Evolutionary conservation across 495 filamentous ascomycete species (phyloP).

Genomic region (Penicillium taxi): DNA sequence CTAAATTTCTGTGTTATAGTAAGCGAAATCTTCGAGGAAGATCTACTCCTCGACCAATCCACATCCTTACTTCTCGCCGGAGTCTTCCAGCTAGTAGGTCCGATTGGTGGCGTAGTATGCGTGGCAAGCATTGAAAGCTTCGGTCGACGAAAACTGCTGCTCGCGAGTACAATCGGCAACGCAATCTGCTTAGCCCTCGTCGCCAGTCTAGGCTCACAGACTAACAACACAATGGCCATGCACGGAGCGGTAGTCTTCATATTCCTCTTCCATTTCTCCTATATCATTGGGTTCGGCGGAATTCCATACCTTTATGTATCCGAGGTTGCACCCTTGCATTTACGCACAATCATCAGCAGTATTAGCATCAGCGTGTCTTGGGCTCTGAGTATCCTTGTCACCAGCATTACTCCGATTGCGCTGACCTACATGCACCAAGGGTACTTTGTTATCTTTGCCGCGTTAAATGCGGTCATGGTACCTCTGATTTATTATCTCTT

Average conservation of each 20-base stretch:
- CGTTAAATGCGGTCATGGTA: slow-evolving; percentile 8
- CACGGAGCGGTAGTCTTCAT: slow-evolving; percentile 39
- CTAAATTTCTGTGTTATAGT: slow-evolving; percentile 30
- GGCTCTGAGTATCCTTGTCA: slow-evolving; percentile 23
- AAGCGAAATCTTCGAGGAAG: slow-evolving; percentile 12
- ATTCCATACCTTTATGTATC: slow-evolving; percentile 46
- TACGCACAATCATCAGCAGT: slow-evolving; percentile 40
- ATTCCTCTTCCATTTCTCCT: slow-evolving; percentile 45
- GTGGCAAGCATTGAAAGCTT: slow-evolving; percentile 17
- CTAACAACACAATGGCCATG: slow-evolving; percentile 12
- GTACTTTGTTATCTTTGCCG: slow-evolving; percentile 18
- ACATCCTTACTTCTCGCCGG: slow-evolving; percentile 15
- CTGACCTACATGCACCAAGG: slow-evolving; percentile 11
- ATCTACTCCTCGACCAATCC: slow-evolving; percentile 7
- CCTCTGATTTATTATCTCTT: slow-evolving; percentile 32
- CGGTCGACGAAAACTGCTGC: slow-evolving; percentile 16
- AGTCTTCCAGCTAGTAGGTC: slow-evolving; percentile 11
- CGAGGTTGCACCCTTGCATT: slow-evolving; percentile 42
- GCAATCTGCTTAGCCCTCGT: slow-evolving; percentile 35
- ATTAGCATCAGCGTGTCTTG: slow-evolving; percentile 38
- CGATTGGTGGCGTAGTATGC: slow-evolving; percentile 11
- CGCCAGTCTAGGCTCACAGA: slow-evolving; percentile 19
- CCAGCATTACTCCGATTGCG: slow-evolving; percentile 17
- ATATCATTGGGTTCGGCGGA: slow-evolving; percentile 43
- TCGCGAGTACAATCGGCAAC: slow-evolving; percentile 28